Base-by-base conservation (phyloP, 2,329 filamentous ascomycete species). In the Trichoderma sp. region DNA sequence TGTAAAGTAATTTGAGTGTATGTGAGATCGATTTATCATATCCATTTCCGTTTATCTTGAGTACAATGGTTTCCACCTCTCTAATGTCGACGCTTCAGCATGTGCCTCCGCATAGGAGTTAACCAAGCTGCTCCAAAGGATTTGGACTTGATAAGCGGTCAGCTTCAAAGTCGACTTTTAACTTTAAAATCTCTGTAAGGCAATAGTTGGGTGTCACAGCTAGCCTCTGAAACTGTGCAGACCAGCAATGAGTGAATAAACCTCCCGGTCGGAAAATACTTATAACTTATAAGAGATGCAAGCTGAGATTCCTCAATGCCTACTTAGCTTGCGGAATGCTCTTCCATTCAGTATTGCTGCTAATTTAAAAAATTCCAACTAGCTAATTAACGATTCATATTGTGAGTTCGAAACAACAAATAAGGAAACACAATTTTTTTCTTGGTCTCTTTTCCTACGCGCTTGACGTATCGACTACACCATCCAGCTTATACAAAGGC, bases 401-500 rank as follows among this genome's bases (percentile, higher is more conserved):
- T 13, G 10, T 2, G 7, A 47, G 24, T 49, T 49, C n/a, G 11
- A 49, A 24, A 6, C n/a, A 49, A 24, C 1, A 6, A 21, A 49
- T 27, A 49, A 13, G 0, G 11, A 11, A 49, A 24, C n/a, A n/a
- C 10, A 33, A n/a, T 11, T 10, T 33, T 11, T 33, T 33, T 33
- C 8, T 11, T 8, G 11, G 10, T 47, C 7, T 19, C 6, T 2
- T 13, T 16, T 40, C 59, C 16, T 60, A 57, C 31, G 21, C 21
- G 19, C 33, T 47, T 13, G 43, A 31, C 10, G 31, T 13, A 40
- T 59, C 68, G 2, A 5, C 57, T 19, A 58, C 40, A 43, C 70
- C 70, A 8, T 76, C 72, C 7, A 77, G 73, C 24, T 74, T 72
- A 70, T 81, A 81, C 0, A 81, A 68, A 0, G 79, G 76, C 70